phyloP scores from a whole-genome alignment of 2,329 filamentous ascomycete species.

The Monosporascus sp. region DNA sequence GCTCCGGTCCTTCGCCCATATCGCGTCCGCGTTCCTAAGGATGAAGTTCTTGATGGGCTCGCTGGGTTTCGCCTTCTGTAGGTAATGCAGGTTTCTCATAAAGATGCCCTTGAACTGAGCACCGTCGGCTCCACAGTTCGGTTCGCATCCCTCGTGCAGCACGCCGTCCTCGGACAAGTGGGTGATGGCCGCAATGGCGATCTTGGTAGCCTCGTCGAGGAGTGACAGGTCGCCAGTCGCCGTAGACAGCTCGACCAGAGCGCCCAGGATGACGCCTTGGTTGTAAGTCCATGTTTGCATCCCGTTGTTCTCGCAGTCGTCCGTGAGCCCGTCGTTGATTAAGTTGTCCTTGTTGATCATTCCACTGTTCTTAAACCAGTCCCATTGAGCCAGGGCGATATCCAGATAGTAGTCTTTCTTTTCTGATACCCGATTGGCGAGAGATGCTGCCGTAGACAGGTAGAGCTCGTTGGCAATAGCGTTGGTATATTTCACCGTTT shows the following conservation, averaged over 20 bases:
- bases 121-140: constrained; percentile 44
- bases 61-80: constrained; percentile 45
- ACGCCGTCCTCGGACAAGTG: constrained; percentile 40
- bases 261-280: constrained; percentile 50
- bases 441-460: constrained; percentile 44
- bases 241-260: constrained; percentile 44
- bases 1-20: constrained; percentile 30
- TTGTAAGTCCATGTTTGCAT: constrained; percentile 48
- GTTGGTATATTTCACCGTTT: constrained; percentile 44
- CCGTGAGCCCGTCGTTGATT: constrained; percentile 49
- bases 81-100: constrained; percentile 53
- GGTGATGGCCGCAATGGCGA: constrained; percentile 47
- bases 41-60: constrained; percentile 35
- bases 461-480: constrained; percentile 53
- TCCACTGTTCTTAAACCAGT: constrained; percentile 45
- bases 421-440: constrained; percentile 41
- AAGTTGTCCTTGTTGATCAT: constrained; percentile 45
- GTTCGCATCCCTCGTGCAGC: constrained; percentile 50
- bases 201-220: constrained; percentile 35
- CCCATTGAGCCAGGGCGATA: constrained; percentile 44
- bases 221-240: constrained; percentile 37
- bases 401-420: constrained; percentile 37
- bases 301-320: constrained; percentile 43
- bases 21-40: constrained; percentile 29
- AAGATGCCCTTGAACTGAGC: constrained; percentile 69